phyloP scores from a whole-genome alignment of 768 basidiomycete species.

The Sutorius australiensis region DNA sequence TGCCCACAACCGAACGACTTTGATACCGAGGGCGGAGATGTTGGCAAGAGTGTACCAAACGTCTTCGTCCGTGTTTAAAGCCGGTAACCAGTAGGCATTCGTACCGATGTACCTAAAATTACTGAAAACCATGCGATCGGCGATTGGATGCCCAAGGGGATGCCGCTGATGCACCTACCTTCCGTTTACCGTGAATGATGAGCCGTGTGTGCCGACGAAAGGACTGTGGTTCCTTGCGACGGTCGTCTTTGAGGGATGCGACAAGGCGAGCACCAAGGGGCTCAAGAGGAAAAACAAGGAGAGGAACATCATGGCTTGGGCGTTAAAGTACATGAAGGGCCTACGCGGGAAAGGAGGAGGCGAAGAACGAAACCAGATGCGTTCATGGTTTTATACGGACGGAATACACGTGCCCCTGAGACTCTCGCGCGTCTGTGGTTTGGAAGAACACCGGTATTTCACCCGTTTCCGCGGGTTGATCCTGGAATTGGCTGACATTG shows the following conservation, averaged over 20 bases:
- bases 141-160: neutral
- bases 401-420: conserved; percentile 15
- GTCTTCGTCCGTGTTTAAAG: conserved; percentile 51
- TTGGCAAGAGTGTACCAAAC: conserved; percentile 55
- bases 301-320: conserved; percentile 36
- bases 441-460: conserved; percentile 4
- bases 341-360: neutral
- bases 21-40: conserved; percentile 53
- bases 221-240: conserved; percentile 30
- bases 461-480: neutral
- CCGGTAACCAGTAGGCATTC: conserved; percentile 64
- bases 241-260: conserved; percentile 32
- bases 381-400: conserved; percentile 17
- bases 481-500: neutral
- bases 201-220: conserved; percentile 44
- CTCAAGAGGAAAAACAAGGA: conserved; percentile 27
- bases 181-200: conserved; percentile 54
- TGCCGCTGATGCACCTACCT: conserved; percentile 32
- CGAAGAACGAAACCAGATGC: neutral
- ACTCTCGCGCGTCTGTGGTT: neutral
- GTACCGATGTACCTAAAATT: conserved; percentile 48
- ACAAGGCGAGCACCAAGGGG: conserved; percentile 31
- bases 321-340: conserved; percentile 6
- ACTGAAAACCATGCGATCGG: conserved; percentile 31
- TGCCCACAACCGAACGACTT: conserved; percentile 64